Evolutionary conservation across 2,329 filamentous ascomycete species (phyloP).

Genomic region (Aspergillus luchuensis): DNA sequence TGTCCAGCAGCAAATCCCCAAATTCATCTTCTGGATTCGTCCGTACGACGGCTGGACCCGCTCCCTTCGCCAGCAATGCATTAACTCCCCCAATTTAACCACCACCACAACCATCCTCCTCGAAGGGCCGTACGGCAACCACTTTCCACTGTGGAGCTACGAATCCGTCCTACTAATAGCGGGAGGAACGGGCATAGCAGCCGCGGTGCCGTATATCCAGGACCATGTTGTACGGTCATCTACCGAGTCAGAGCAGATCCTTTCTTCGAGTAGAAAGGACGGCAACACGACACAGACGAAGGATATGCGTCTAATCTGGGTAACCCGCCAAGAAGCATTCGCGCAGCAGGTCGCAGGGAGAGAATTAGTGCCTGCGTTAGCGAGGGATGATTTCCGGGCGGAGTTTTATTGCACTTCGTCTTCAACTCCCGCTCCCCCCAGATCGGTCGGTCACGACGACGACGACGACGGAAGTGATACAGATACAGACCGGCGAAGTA

Average conservation of each 20-base stretch:
- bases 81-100: constrained; percentile 25
- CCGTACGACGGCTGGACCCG: constrained; percentile 56
- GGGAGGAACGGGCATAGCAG: constrained; percentile 37
- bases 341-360: constrained; percentile 29
- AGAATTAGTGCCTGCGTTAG: constrained; percentile 32
- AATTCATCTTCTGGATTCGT: constrained; percentile 52
- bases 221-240: constrained; percentile 31
- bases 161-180: constrained; percentile 57
- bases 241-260: neutral
- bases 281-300: constrained; percentile 20
- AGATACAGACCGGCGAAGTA: neutral
- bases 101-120: constrained; percentile 45
- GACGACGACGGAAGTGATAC: neutral
- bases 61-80: constrained; percentile 44
- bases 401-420: constrained; percentile 34
- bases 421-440: neutral
- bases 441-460: neutral
- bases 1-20: constrained; percentile 23
- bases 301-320: constrained; percentile 40
- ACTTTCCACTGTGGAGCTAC: constrained; percentile 45
- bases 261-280: no score
- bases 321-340: constrained; percentile 35
- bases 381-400: constrained; percentile 33
- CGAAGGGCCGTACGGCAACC: constrained; percentile 55
- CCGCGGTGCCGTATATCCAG: constrained; percentile 50